Base-by-base conservation (phyloP, 345 rosid species). In the Microthlaspi erraticum region DNA sequence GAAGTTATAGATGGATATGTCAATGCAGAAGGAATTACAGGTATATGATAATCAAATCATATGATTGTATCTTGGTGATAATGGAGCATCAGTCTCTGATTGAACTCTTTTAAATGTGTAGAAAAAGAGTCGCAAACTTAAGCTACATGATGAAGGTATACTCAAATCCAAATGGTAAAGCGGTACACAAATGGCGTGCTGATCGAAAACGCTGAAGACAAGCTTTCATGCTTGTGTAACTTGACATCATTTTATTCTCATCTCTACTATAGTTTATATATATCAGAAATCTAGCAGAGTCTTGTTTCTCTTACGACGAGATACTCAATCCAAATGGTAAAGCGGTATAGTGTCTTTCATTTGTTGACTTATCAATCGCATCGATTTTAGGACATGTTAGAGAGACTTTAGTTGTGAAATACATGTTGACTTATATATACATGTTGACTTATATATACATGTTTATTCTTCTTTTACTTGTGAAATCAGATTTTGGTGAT, bases 91-190 rank as follows among this genome's bases (percentile, higher is more conserved):
- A 26, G 4, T 73, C 64, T 68, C 64, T 61, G 64, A 60, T 16
- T n/a, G 64, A 33, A 12, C 33, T 19, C 11, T 46, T 39, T 17
- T 12, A 13, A 67, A 67, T 71, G 23, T 46, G 34, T 83, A 91
- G 96, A 91, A 93, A 83, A 85, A 82, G 56, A 97, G 98, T 34
- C 76, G 77, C 64, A 87, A 88, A 74, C 86, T 90, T 17, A 89
- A 86, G 78, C 83, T 86, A 17, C 87, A 81, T 3, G 98, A 91
- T 17, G 96, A 89, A 2, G 97, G 89, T 81, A 75, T 88, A 11
- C 75, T 65, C 56, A 51, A n/a, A 57, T 70, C 97, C 93, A 48
- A 83, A 88, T 46, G 76, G 87, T 37, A 86, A 71, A 54, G 80
- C 96, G 1, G 91, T 93, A 6, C 88, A 84, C 81, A 85, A 87